phyloP scores from a whole-genome alignment of 768 basidiomycete species.

The Rossbeevera mucosa region DNA sequence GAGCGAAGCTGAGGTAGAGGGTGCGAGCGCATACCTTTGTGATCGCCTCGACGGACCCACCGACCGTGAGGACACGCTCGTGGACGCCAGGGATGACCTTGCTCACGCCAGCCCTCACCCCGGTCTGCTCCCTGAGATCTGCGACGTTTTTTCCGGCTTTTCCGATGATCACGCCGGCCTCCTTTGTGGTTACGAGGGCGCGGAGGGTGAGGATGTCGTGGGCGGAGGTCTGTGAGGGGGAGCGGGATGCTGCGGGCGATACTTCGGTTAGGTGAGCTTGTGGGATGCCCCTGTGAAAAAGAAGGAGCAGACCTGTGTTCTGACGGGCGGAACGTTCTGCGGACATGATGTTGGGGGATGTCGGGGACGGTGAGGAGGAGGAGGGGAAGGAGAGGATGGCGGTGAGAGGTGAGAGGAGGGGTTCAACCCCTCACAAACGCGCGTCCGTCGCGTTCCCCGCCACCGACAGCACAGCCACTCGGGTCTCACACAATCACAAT shows the following conservation, averaged over 20 bases:
- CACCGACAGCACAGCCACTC: slow-evolving; percentile 32
- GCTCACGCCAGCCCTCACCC: slow-evolving; percentile 97
- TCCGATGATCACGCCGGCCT: slow-evolving; percentile 96
- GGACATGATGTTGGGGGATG: slow-evolving; percentile 49
- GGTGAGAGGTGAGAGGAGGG: slow-evolving; percentile 12
- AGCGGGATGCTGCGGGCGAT: slow-evolving; percentile 66
- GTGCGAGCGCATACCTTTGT: slow-evolving; percentile 60
- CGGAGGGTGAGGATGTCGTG: slow-evolving; percentile 84
- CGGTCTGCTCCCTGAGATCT: slow-evolving; percentile 90
- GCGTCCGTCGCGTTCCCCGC: slow-evolving; percentile 28
- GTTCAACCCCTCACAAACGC: slow-evolving; percentile 15
- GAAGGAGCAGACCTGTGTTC: slow-evolving; percentile 45
- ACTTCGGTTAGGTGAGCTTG: slow-evolving; percentile 29
- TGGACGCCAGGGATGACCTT: slow-evolving; percentile 98
- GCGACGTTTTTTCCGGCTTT: slow-evolving; percentile 98
- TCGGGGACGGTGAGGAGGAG: slow-evolving; percentile 28
- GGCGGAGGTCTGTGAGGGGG: slow-evolving; percentile 58
- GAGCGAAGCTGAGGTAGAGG: slow-evolving; percentile 1
- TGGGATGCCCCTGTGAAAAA: slow-evolving; percentile 15
- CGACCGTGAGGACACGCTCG: slow-evolving; percentile 94
- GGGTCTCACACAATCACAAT: neutral
- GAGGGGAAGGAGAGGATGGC: slow-evolving; percentile 3
- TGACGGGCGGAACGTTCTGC: slow-evolving; percentile 54
- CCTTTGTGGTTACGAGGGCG: slow-evolving; percentile 94
- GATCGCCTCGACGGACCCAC: slow-evolving; percentile 87